Percentiles rank a stretch among this genome's conserved stretches.
phyloP scores from a whole-genome alignment of 164 flowering plant genomes.

The Malania oleifera region DNA sequence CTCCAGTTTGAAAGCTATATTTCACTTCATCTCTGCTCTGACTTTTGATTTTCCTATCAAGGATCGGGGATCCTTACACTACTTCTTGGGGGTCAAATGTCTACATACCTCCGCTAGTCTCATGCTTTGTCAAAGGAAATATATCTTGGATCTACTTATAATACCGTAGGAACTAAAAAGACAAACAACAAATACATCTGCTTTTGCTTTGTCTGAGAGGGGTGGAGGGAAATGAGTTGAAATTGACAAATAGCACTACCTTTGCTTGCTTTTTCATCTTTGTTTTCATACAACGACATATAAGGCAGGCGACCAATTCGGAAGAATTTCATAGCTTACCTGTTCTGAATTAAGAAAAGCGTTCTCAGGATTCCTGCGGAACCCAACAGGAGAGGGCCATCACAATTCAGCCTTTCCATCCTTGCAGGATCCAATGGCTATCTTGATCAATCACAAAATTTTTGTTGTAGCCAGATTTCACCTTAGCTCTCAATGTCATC shows the following conservation, averaged over 20 bases:
- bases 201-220: no score
- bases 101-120: no score
- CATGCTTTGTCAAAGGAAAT: no score
- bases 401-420: slow-evolving; percentile 25
- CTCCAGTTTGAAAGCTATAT: no score
- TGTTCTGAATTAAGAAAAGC: not conserved
- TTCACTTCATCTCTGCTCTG: no score
- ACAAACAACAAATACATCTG: no score
- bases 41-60: no score
- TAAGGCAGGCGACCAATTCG: not conserved
- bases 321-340: not conserved
- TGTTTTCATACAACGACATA: no score
- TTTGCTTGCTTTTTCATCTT: not conserved
- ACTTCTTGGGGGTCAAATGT: no score
- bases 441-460: slow-evolving; percentile 23
- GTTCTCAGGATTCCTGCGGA: not conserved
- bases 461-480: slow-evolving; percentile 8
- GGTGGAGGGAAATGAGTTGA: not conserved
- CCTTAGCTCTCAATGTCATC: slow-evolving; percentile 12
- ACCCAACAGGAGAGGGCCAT: slow-evolving; percentile 22
- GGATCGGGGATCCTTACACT: no score
- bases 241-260: not conserved
- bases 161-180: no score
- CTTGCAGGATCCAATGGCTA: slow-evolving; percentile 24
- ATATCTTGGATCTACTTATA: no score